Evolutionary conservation across 2,329 filamentous ascomycete species (phyloP).

Genomic region (Byssochlamys sp.): DNA sequence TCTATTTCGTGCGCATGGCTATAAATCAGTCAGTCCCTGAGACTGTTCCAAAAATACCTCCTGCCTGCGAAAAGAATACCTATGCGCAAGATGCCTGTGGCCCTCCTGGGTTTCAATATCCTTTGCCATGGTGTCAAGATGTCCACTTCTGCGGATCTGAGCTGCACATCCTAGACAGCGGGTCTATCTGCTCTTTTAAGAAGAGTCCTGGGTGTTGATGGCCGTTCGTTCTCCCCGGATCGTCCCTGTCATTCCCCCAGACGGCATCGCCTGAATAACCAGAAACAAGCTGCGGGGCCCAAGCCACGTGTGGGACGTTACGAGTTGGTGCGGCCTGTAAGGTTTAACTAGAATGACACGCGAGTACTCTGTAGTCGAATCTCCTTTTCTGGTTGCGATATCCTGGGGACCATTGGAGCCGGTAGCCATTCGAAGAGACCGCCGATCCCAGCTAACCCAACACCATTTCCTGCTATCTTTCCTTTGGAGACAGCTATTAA

Average conservation of each 20-base stretch:
- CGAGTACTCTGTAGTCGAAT: background rate
- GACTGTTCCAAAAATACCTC: conserved; percentile 3
- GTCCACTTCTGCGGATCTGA: background rate
- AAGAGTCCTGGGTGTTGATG: background rate
- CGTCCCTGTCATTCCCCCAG: background rate
- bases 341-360: background rate
- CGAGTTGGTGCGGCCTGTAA: background rate
- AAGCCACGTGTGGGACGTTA: background rate
- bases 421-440: background rate
- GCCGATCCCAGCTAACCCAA: background rate
- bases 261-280: background rate
- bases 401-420: background rate
- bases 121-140: background rate
- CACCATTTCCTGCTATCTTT: background rate
- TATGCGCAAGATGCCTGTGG: conserved; percentile 6
- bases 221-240: background rate
- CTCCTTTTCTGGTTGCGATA: background rate
- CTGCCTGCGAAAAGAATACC: conserved; percentile 2
- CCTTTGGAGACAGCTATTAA: background rate
- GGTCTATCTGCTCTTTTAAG: background rate
- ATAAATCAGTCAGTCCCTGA: background rate
- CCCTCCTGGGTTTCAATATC: background rate
- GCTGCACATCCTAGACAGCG: background rate
- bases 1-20: conserved; percentile 50
- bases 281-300: background rate